Evolutionary conservation across 257 asterid genomes (phyloP).

Genomic region (Primulina tabacum): DNA sequence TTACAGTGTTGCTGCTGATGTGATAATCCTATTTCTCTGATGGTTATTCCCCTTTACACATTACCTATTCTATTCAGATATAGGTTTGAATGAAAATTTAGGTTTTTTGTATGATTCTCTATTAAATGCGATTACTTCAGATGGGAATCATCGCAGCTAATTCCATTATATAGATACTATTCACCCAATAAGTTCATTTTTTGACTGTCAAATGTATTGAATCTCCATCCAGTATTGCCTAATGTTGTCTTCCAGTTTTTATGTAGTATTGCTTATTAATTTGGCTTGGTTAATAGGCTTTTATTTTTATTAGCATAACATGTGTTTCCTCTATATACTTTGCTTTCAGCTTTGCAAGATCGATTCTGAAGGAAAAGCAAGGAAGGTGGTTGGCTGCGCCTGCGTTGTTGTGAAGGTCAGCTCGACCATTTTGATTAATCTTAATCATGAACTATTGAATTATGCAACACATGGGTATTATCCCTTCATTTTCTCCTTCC

Average conservation of each 20-base stretch:
- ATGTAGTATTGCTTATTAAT: background rate
- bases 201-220: background rate
- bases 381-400: conserved; percentile 71
- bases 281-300: background rate
- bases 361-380: conserved; percentile 75
- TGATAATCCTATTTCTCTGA: conserved; percentile 40
- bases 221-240: background rate
- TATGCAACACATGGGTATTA: background rate
- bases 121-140: background rate
- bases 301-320: background rate
- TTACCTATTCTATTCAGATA: background rate
- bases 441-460: background rate
- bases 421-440: background rate
- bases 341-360: conserved; percentile 64
- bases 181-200: background rate
- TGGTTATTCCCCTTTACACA: conserved; percentile 20
- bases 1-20: conserved; percentile 32
- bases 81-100: background rate
- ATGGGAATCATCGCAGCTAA: background rate
- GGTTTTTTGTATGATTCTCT: background rate
- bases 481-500: background rate
- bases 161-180: background rate
- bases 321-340: background rate
- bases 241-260: background rate
- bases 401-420: conserved; percentile 70